Percentiles rank a stretch among this genome's conserved stretches.
Evolutionary conservation across 768 basidiomycete species (phyloP).

Genomic region (Tricholoma saponaceum): DNA sequence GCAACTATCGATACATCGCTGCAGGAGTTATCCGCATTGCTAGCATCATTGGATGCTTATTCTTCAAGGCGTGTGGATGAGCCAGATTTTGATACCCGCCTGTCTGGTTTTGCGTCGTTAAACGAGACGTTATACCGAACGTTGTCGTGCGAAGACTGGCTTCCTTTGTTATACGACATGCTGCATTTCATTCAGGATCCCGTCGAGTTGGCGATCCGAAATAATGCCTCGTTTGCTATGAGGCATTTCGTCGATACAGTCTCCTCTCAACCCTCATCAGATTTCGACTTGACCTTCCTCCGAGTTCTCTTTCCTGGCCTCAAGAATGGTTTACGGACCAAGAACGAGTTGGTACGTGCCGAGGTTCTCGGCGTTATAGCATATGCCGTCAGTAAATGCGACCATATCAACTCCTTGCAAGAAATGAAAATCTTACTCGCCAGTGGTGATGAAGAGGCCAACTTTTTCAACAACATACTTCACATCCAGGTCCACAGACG

Average conservation of each 20-base stretch:
- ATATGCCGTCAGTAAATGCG: slow-evolving; percentile 65
- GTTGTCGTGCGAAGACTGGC: slow-evolving; percentile 63
- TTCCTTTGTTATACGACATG: slow-evolving; percentile 79
- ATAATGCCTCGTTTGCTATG: slow-evolving; percentile 71
- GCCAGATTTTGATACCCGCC: slow-evolving; percentile 86
- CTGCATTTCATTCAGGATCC: slow-evolving; percentile 86
- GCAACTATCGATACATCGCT: slow-evolving; percentile 45
- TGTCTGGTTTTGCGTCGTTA: slow-evolving; percentile 68
- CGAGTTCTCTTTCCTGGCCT: slow-evolving; percentile 72
- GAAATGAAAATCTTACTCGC: slow-evolving; percentile 84
- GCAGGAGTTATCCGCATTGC: slow-evolving; percentile 43
- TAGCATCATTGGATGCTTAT: slow-evolving; percentile 80
- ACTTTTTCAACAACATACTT: slow-evolving; percentile 94
- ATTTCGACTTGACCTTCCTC: slow-evolving; percentile 53
- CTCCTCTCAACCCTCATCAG: slow-evolving; percentile 34
- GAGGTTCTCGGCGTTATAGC: slow-evolving; percentile 81
- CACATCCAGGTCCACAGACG: slow-evolving; percentile 93
- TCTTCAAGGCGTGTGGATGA: slow-evolving; percentile 82
- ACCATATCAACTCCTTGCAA: slow-evolving; percentile 52
- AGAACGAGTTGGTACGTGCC: slow-evolving; percentile 80
- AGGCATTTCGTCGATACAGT: slow-evolving; percentile 73
- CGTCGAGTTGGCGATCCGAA: slow-evolving; percentile 82
- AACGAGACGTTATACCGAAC: slow-evolving; percentile 60
- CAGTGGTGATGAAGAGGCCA: slow-evolving; percentile 88
- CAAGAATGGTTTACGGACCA: slow-evolving; percentile 74